Conservation (phyloP, 257 asterid genomes). For the Solanum bulbocastanum region DNA sequence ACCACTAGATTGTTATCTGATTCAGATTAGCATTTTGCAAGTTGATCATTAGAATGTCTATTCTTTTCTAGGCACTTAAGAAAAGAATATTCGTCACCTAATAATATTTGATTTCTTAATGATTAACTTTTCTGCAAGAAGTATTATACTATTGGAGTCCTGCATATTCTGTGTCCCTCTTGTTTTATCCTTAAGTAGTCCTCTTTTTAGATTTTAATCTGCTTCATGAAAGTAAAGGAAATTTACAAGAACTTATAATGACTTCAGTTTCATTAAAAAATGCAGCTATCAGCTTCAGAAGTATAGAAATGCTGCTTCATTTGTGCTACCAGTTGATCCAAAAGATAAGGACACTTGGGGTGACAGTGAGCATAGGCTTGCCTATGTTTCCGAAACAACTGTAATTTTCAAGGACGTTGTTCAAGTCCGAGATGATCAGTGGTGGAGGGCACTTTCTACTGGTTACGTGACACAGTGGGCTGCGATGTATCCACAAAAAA, state of each 20-base stretch:
- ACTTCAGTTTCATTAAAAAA: neutral
- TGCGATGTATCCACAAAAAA: conserved; percentile 76
- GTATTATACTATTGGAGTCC: neutral
- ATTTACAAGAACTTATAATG: neutral
- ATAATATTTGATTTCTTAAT: neutral
- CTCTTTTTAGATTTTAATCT: neutral
- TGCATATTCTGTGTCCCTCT: neutral
- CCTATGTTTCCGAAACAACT: conserved; percentile 89
- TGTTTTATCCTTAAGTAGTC: neutral
- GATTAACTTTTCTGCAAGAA: neutral
- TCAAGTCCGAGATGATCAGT: conserved; percentile 84
- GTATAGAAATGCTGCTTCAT: conserved; percentile 85
- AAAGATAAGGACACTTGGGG: conserved; percentile 96
- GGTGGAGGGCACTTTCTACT: conserved; percentile 93
- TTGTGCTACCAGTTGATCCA: conserved; percentile 69
- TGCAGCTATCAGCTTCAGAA: conserved; percentile 93
- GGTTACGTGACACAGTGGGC: conserved; percentile 97
- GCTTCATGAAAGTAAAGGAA: neutral
- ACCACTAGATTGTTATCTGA: neutral
- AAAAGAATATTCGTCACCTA: neutral
- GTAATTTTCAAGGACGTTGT: conserved; percentile 81
- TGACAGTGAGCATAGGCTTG: conserved; percentile 84
- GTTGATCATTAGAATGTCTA: neutral
- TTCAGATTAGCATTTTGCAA: neutral
- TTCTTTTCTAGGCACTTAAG: neutral